Percentiles rank a stretch among this genome's conserved stretches.
These are phyloP conservation scores for Dipodascus albidus DNA, from an alignment of 805 yeast species.

Conservation along the genomic window DNA sequence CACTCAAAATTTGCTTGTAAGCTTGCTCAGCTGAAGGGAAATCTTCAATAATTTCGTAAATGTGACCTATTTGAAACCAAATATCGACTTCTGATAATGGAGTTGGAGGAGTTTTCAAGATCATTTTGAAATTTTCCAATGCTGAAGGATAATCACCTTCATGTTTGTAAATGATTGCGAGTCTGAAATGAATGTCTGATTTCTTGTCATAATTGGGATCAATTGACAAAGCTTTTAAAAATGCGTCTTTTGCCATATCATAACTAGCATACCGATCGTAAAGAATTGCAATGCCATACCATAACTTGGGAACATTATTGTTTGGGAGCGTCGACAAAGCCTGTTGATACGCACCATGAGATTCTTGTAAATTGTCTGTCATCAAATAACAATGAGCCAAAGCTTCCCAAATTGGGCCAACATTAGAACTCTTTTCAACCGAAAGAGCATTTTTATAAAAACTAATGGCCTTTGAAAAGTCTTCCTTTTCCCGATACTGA, in stretches of 20 bases:
- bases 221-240: slow-evolving; percentile 87
- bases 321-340: slow-evolving; percentile 84
- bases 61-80: slow-evolving; percentile 97
- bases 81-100: slow-evolving; percentile 95
- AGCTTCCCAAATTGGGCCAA: neutral
- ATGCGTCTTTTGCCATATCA: slow-evolving; percentile 97
- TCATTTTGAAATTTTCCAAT: slow-evolving; percentile 88
- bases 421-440: slow-evolving; percentile 25
- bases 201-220: slow-evolving; percentile 96
- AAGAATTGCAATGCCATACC: slow-evolving; percentile 97
- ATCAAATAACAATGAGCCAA: slow-evolving; percentile 88
- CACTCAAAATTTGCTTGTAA: slow-evolving; percentile 80
- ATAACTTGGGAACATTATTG: slow-evolving; percentile 89
- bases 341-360: slow-evolving; percentile 93
- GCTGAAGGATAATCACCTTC: slow-evolving; percentile 82
- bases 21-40: slow-evolving; percentile 90
- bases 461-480: slow-evolving; percentile 93
- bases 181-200: slow-evolving; percentile 87
- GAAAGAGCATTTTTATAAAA: slow-evolving; percentile 79
- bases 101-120: slow-evolving; percentile 81
- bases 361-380: slow-evolving; percentile 92
- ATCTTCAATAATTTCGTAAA: slow-evolving; percentile 85
- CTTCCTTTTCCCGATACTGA: slow-evolving; percentile 77
- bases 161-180: slow-evolving; percentile 94
- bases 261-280: slow-evolving; percentile 93